Evolutionary conservation across 495 filamentous ascomycete genomes (phyloP).

Genomic region (Neurospora tetraspora): DNA sequence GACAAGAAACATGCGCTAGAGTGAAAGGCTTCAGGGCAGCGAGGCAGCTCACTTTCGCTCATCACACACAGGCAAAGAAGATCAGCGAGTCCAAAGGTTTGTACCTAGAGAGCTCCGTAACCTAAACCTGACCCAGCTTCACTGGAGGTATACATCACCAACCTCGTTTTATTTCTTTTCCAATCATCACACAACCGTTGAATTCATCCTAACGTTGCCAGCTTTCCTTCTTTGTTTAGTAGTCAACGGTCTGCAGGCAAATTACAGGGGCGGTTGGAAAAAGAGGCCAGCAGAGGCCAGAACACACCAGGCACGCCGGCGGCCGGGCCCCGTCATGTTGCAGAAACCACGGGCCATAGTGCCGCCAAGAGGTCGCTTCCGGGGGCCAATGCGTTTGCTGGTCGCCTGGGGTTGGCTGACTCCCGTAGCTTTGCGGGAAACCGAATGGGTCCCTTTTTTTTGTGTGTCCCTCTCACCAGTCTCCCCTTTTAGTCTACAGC

Average conservation of each 20-base stretch:
- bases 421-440: neutral
- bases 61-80: neutral
- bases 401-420: neutral
- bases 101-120: neutral
- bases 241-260: neutral
- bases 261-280: neutral
- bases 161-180: neutral
- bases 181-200: neutral
- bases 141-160: neutral
- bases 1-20: slow-evolving; percentile 1
- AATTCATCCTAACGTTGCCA: neutral
- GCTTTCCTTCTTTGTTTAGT: neutral
- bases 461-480: neutral
- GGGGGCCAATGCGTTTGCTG: slow-evolving; percentile 19
- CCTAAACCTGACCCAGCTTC: neutral
- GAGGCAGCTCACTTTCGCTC: neutral
- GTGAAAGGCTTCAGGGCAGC: neutral
- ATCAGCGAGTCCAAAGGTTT: neutral
- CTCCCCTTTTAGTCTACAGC: neutral
- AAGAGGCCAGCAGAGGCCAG: neutral
- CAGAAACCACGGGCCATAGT: slow-evolving; percentile 1
- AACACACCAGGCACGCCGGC: neutral
- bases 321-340: neutral
- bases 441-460: neutral
- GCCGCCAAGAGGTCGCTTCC: slow-evolving; percentile 10